Evolutionary conservation across 2,329 filamentous ascomycete genomes (phyloP).

Genomic region (Sporothrix pseudoabietina): DNA sequence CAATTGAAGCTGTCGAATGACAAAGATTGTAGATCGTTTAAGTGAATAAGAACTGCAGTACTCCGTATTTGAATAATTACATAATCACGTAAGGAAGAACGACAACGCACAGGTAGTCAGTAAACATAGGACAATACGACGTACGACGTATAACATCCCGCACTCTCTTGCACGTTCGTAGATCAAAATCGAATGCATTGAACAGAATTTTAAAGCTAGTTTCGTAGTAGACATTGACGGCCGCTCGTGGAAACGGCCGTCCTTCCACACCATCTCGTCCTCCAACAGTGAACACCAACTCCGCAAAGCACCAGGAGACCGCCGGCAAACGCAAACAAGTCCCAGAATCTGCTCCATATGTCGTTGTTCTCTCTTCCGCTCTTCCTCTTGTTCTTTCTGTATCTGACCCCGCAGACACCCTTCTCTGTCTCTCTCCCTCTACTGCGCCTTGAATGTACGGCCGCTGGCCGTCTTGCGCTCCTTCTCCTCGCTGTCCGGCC

Average conservation of each 20-base stretch:
- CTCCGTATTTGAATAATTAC: not conserved
- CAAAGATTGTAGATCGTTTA: not conserved
- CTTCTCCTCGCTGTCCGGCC: conserved; percentile 94
- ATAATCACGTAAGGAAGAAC: not conserved
- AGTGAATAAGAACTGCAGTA: not conserved
- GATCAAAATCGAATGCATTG: conserved; percentile 2
- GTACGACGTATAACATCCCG: too few species aligned
- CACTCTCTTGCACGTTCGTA: not conserved
- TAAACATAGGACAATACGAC: too few species aligned
- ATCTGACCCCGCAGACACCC: not conserved
- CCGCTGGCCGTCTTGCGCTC: conserved; percentile 98
- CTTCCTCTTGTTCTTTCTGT: not conserved
- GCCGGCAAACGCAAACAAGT: not conserved
- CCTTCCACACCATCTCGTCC: not conserved
- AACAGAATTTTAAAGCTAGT: conserved; percentile 12
- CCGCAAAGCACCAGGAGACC: conserved; percentile 17
- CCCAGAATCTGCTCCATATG: not conserved
- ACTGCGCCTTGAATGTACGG: conserved; percentile 72
- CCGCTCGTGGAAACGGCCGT: not conserved
- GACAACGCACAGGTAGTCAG: too few species aligned
- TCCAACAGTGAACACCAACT: not conserved
- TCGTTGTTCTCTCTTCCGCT: not conserved
- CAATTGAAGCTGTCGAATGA: not conserved
- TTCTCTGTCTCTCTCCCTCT: conserved; percentile 10
- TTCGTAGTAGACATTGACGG: conserved; percentile 3